Conservation (phyloP, 148 eudicot species). For the Fagopyrum tataricum region DNA sequence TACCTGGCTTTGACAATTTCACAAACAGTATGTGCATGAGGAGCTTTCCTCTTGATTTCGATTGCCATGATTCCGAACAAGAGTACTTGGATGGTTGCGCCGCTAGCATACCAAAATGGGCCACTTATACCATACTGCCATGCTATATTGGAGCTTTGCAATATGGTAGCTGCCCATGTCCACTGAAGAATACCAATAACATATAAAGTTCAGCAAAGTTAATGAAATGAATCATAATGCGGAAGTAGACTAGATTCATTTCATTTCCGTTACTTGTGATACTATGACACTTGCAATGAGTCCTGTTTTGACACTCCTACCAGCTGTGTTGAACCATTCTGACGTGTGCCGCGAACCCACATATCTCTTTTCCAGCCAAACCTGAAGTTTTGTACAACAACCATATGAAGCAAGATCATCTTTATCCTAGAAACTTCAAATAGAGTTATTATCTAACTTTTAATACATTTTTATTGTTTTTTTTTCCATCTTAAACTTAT, state of each 20-base stretch:
- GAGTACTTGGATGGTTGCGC: conserved; percentile 88
- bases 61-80: conserved; percentile 93
- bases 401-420: too few species aligned
- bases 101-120: conserved; percentile 98
- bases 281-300: conserved; percentile 96
- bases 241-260: too few species aligned
- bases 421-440: too few species aligned
- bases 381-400: conserved; percentile 26
- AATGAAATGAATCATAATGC: neutral
- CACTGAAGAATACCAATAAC: conserved; percentile 31
- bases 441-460: too few species aligned
- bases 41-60: conserved; percentile 97
- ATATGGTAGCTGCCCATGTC: conserved; percentile 99
- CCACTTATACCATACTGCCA: conserved; percentile 97
- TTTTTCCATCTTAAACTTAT: too few species aligned
- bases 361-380: conserved; percentile 90
- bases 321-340: conserved; percentile 97
- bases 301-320: conserved; percentile 91
- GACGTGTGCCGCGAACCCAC: conserved; percentile 83
- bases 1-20: conserved; percentile 95
- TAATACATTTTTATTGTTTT: too few species aligned
- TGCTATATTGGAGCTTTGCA: conserved; percentile 95
- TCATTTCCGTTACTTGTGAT: conserved; percentile 97
- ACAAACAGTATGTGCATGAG: conserved; percentile 92
- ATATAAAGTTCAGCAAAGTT: neutral